phyloP scores from a whole-genome alignment of 768 basidiomycete genomes.

The Cystobasidium ongulense region DNA sequence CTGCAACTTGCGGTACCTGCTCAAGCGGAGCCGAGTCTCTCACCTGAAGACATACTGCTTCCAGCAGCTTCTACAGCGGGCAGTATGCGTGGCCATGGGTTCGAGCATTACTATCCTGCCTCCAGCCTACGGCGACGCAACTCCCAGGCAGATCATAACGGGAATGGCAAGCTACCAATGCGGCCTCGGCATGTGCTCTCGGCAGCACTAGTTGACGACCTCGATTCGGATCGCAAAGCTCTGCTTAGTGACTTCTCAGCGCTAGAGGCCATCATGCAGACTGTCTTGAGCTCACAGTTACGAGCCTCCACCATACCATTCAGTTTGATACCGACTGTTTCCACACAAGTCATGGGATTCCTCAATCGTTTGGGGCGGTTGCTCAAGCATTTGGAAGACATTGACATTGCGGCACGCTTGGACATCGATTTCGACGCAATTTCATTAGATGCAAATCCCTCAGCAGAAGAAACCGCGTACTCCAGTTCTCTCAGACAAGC shows the following conservation, averaged over 20 bases:
- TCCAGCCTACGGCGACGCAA: background rate
- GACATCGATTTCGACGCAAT: slow-evolving; percentile 58
- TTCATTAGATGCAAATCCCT: background rate
- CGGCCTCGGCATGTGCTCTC: background rate
- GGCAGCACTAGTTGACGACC: background rate
- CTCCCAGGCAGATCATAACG: background rate
- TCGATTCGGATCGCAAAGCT: background rate
- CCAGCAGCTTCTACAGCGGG: background rate
- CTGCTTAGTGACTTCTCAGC: background rate
- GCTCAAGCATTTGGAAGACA: slow-evolving; percentile 53
- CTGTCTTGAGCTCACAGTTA: background rate
- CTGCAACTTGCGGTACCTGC: background rate
- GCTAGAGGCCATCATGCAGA: background rate
- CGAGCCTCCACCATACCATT: background rate
- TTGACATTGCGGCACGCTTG: slow-evolving; percentile 70
- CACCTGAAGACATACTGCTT: background rate
- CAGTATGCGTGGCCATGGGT: slow-evolving; percentile 12
- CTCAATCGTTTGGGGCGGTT: slow-evolving; percentile 54
- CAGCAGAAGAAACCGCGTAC: background rate
- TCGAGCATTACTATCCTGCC: background rate
- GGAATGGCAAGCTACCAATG: background rate
- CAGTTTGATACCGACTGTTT: slow-evolving; percentile 7
- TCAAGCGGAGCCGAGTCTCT: background rate
- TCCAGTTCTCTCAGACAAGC: background rate
- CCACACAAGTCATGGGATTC: background rate